Evolutionary conservation across 352 stramenopile genomes (phyloP), one percentile per base, ranked within the genome.

Genomic region (Phytophthora idaei): DNA sequence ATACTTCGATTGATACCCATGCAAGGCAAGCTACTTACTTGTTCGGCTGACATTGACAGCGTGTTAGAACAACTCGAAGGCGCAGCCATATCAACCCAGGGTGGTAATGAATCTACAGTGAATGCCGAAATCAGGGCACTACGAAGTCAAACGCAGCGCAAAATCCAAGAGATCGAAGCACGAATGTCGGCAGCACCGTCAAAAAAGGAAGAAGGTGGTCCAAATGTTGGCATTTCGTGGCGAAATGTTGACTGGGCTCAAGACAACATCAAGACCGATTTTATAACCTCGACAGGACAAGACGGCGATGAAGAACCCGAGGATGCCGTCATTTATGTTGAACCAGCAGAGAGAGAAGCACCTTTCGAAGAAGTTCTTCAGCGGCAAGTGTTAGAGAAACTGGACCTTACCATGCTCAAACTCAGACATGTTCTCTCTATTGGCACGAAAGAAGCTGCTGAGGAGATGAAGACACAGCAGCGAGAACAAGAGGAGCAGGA

Each of bases 321-420:
- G 25, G 37, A 34, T 21, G 10, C 5, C 47, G 25, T 45, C 1
- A 31, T 17, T 17, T 8, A 67, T 29, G 28, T 5, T 58, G 11
- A 6, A 10, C 57, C 68, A 8, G 11, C 10, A 15, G 42, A 52
- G 14, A 25, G 29, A 27, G 45, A 65, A 46, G 56, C 29, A 6
- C 11, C 27, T 27, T 82, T 81, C 29, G 47, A 72, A n/a, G 66
- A 80, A 12, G 51, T 87, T n/a, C 17, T 90, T 1, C 61, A 87
- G 57, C 61, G 55, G 3, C 60, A 87, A 12, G 76, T 90, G 7
- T 44, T 88, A 10, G 71, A 87, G 50, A 85, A 89, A 15, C 70
- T 90, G 4, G 73, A 89, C n/a, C 61, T 89, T 2, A 85, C 81
- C n/a, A 90, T 90, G 5, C 46, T 90, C 10, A 79, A 79, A 57